These are phyloP conservation scores for Globisporangium solare DNA, from an alignment of 352 stramenopile genomes.

Conservation along the genomic window DNA sequence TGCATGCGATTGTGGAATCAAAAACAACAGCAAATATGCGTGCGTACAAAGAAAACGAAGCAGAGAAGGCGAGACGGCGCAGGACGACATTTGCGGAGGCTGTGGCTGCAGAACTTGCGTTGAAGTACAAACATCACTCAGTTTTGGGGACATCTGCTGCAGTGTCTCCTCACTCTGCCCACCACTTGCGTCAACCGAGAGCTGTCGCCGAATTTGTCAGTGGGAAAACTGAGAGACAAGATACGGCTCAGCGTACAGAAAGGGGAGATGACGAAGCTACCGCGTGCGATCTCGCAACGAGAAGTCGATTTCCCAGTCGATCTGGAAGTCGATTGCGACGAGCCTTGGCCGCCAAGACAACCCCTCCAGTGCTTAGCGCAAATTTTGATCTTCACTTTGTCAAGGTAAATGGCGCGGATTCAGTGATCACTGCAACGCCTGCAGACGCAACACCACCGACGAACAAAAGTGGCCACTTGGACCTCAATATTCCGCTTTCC, in stretches of 20 bases:
- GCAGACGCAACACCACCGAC: constrained; percentile 3
- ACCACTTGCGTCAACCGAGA: neutral
- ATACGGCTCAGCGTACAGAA: neutral
- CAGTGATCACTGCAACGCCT: constrained; percentile 6
- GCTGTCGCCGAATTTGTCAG: neutral
- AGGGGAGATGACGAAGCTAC: neutral
- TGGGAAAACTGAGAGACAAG: neutral
- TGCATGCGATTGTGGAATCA: constrained; percentile 39
- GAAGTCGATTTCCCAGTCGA: constrained; percentile 7
- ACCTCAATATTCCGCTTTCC: neutral
- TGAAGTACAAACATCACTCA: constrained; percentile 14
- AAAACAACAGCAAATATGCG: constrained; percentile 32
- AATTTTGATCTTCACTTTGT: constrained; percentile 23
- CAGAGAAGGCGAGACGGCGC: constrained; percentile 27
- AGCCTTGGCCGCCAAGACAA: constrained; percentile 8
- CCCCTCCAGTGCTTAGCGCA: constrained; percentile 25
- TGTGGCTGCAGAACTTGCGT: constrained; percentile 19
- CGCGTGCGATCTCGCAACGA: neutral
- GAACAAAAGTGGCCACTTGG: neutral
- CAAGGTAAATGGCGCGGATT: neutral
- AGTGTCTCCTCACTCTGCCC: neutral
- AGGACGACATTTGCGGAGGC: constrained; percentile 28
- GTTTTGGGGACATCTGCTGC: too few species aligned
- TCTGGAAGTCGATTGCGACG: constrained; percentile 23
- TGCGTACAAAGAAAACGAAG: constrained; percentile 29